Conservation (phyloP, 495 filamentous ascomycete species). For the Penicillium cataractarum region DNA sequence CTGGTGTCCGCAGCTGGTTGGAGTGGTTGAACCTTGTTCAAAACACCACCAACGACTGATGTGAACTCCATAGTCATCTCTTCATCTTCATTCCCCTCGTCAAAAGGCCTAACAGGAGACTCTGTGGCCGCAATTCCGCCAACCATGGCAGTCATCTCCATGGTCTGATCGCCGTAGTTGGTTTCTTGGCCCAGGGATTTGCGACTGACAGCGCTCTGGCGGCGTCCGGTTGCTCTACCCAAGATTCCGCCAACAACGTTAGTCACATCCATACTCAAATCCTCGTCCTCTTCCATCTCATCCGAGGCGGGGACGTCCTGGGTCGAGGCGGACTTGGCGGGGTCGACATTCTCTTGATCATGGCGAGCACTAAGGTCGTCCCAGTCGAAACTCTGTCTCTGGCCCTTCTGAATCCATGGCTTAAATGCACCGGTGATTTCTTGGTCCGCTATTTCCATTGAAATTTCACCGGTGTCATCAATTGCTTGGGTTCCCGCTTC, state of each 20-base stretch:
- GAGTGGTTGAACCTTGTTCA: conserved; percentile 41
- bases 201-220: conserved; percentile 40
- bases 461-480: conserved; percentile 63
- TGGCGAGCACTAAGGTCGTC: conserved; percentile 53
- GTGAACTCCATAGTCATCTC: conserved; percentile 87
- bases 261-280: conserved; percentile 87
- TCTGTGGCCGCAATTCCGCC: conserved; percentile 59
- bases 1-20: conserved; percentile 20
- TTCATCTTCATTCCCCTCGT: conserved; percentile 60
- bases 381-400: conserved; percentile 50
- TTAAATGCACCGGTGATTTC: conserved; percentile 77
- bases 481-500: conserved; percentile 69
- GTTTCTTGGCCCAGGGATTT: conserved; percentile 46
- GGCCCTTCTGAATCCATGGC: conserved; percentile 63
- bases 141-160: conserved; percentile 78
- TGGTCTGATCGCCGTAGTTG: conserved; percentile 63
- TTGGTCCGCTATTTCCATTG: conserved; percentile 77
- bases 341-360: conserved; percentile 66
- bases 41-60: conserved; percentile 67
- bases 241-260: conserved; percentile 81
- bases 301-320: conserved; percentile 20
- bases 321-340: conserved; percentile 40
- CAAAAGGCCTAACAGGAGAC: conserved; percentile 40
- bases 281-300: conserved; percentile 54
- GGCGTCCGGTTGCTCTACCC: conserved; percentile 42